Evolutionary conservation across 805 yeast genomes (phyloP), one percentile per base, ranked within the genome.

Genomic region (Saccharomyces jurei): DNA sequence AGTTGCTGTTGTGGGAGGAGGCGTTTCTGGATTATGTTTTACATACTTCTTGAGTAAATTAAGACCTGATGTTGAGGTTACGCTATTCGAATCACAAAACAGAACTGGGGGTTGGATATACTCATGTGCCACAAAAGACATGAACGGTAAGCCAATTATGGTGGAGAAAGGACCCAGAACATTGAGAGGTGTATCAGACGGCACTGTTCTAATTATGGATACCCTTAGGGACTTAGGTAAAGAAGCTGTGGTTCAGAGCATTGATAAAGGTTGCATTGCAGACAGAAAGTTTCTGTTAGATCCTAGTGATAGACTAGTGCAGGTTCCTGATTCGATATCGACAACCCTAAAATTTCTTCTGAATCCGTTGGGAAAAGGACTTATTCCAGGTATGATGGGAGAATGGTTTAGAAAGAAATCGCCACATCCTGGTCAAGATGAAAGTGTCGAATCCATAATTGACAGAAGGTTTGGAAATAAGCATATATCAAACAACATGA

Each of bases 91-190:
- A 58, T 65, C 77, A 17, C 58, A 75, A 1, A 53, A 63, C 0
- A 71, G 81, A 44, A 70, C 81, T 4, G 97, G 97, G 13, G 99
- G 99, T 0, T 91, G 87, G 79, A 87, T 92, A 64, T 70, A 77
- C 47, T 77, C 89, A 1, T 73, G 79, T 54, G 60, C 63, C 11
- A 67, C 72, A n/a, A 60, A 61, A n/a, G 64, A 72, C 41, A 64
- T 60, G 31, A 62, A 62, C 28, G 73, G 64, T 11, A 58, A 57
- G 44, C 65, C 54, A 11, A 49, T 64, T 6, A 59, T 68, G 67
- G 55, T 76, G 2, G 98, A 94, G 63, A 86, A 84, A 58, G 99
- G 98, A 0, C 98, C 99, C 0, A 74, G 98, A 50, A 94, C 98
- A 0, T 72, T 94, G 48, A 74, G 97, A 56, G 96, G 96, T 0